Evolutionary conservation across 1,284 basidiomycete species (phyloP), one percentile per base, ranked within the genome.

Genomic region (Ceratorhiza oryzae-sativae): DNA sequence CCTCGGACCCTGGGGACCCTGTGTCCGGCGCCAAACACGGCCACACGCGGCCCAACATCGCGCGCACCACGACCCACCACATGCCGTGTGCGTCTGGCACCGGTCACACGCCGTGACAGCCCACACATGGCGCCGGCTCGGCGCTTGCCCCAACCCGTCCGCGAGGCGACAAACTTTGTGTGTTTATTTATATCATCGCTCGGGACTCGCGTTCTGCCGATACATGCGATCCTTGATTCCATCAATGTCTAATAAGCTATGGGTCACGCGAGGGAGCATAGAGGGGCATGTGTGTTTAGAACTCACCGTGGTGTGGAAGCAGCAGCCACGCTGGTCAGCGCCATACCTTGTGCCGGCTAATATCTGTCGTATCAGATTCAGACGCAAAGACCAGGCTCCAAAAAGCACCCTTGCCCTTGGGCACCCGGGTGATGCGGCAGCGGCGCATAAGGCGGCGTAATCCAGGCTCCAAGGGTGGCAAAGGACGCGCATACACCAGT

Each of bases 401-500:
- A 71, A 46, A 71, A 71, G 68, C 68, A 23, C 36, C 42, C n/a
- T 39, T 59, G 34, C 34, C 53, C 32, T 34, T 56, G 34, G 34
- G 39, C 23, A 56, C 23, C 53, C 23, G 4, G 53, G 46, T 49
- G 67, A 30, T 45, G 46, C 45, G 59, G n/a, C 23, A 42, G 12
- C 20, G 15, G 56, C 46, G 23, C 23, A 20, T 32, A 60, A 36
- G 32, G 30, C 12, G 25, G 45, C 67, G 46, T 12, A 48, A 71
- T 55, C 6, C 30, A 23, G 23, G 56, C 41, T 49, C 13, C 32
- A 71, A 49, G 45, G 39, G n/a, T 25, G 32, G n/a, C 30, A 39
- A 32, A 60, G 56, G 32, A 20, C 45, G 56, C 56, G 68, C 68
- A 71, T 71, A 71, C 45, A 71, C 25, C 53, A 23, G 41, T 68